Conservation (phyloP, 129 eudicot genomes). For the Flaveria brownii region DNA sequence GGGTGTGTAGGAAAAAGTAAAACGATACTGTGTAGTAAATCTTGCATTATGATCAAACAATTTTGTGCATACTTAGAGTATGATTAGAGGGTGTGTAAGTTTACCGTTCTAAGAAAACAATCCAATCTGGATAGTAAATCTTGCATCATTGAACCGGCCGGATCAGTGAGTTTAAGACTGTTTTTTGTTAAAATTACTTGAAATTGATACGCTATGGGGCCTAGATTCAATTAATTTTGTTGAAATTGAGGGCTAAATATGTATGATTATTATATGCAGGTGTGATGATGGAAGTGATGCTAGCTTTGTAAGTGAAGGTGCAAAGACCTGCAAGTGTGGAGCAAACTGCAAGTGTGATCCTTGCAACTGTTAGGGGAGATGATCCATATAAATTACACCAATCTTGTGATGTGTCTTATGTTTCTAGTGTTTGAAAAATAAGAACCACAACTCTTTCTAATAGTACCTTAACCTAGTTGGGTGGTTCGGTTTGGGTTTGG, state of each 20-base stretch:
- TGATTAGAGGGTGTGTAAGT: no score
- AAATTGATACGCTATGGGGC: background rate
- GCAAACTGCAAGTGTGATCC: constrained; percentile 64
- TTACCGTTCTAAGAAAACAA: background rate
- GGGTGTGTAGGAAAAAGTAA: no score
- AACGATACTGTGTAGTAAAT: no score
- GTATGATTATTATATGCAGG: constrained; percentile 19
- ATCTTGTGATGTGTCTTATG: background rate
- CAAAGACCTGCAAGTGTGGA: constrained; percentile 57
- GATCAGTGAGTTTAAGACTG: no score
- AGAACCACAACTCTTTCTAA: background rate
- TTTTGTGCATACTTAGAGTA: no score
- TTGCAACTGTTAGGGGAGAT: constrained; percentile 44
- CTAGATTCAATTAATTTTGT: background rate
- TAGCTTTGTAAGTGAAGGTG: constrained; percentile 46
- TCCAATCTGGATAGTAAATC: background rate
- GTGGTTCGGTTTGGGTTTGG: background rate
- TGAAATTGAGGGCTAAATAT: background rate
- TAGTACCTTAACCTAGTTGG: background rate
- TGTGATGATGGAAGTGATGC: constrained; percentile 43
- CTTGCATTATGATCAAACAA: no score
- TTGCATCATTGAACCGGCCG: background rate
- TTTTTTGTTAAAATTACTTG: background rate
- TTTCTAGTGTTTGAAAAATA: constrained; percentile 9
- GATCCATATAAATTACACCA: background rate